Conservation (phyloP, 768 basidiomycete genomes). For the Tylopilus vinaceipallidus region DNA sequence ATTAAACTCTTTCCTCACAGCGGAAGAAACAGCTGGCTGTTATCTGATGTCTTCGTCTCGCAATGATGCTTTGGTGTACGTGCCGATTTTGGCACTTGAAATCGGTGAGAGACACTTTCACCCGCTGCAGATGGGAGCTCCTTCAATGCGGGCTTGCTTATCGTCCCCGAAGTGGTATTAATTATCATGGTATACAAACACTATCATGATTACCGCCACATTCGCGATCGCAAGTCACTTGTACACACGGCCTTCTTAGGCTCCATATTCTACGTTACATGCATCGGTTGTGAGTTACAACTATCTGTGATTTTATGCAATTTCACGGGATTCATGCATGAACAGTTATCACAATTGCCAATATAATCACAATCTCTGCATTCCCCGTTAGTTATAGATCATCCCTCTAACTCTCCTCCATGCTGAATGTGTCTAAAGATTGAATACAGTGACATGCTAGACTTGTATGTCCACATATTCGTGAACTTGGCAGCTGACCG, state of each 20-base stretch:
- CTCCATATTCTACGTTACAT: neutral
- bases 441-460: no score
- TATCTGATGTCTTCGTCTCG: no score
- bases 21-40: no score
- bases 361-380: neutral
- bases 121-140: neutral
- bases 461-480: no score
- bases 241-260: neutral
- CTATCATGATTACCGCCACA: neutral
- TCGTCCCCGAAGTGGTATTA: neutral
- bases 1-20: no score
- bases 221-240: neutral
- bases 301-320: no score
- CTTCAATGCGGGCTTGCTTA: neutral
- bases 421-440: no score
- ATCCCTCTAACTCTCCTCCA: no score
- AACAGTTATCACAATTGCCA: neutral
- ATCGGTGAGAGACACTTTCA: neutral
- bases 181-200: neutral
- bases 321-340: neutral
- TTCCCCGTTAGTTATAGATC: neutral
- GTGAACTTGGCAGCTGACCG: no score
- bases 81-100: no score
- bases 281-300: neutral
- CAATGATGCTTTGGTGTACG: no score